These are phyloP conservation scores for Triticum urartu DNA, from an alignment of 176 grass and related monocot species.

Conservation along the genomic window DNA sequence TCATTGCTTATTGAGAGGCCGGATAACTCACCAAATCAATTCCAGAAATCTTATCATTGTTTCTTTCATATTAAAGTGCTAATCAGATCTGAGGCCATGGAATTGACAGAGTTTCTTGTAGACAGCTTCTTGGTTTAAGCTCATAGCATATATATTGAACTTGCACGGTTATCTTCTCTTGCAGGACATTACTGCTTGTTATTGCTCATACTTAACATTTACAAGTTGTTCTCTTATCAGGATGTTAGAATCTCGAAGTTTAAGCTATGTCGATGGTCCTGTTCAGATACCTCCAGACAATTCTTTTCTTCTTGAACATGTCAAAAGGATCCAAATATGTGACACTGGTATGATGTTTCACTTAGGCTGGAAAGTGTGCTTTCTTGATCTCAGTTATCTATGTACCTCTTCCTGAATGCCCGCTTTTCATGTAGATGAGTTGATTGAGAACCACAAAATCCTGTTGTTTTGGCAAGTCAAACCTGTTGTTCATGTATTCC, in stretches of 20 bases:
- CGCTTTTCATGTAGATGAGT: constrained; percentile 59
- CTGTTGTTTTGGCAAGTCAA: constrained; percentile 99
- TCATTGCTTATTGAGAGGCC: neutral
- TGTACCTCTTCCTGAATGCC: constrained; percentile 21
- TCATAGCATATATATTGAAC: neutral
- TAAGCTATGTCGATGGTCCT: constrained; percentile 93
- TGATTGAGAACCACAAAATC: constrained; percentile 69
- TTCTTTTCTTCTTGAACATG: constrained; percentile 71
- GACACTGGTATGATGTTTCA: constrained; percentile 71
- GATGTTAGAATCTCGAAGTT: constrained; percentile 93
- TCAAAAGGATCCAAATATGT: constrained; percentile 86
- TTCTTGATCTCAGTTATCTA: constrained; percentile 1
- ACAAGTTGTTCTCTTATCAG: constrained; percentile 32
- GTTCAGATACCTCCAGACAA: constrained; percentile 77
- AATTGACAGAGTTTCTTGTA: constrained; percentile 20
- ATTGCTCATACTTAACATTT: constrained; percentile 11
- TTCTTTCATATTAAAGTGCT: neutral
- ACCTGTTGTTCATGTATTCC: constrained; percentile 82
- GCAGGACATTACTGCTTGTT: neutral
- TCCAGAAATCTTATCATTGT: neutral
- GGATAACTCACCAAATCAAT: neutral
- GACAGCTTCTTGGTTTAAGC: neutral
- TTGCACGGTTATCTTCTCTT: neutral
- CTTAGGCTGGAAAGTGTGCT: constrained; percentile 3
- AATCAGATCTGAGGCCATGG: neutral